Percentiles rank a stretch among this genome's conserved stretches.
Conservation (phyloP, 2,329 filamentous ascomycete species). For the Pyricularia grisea region DNA sequence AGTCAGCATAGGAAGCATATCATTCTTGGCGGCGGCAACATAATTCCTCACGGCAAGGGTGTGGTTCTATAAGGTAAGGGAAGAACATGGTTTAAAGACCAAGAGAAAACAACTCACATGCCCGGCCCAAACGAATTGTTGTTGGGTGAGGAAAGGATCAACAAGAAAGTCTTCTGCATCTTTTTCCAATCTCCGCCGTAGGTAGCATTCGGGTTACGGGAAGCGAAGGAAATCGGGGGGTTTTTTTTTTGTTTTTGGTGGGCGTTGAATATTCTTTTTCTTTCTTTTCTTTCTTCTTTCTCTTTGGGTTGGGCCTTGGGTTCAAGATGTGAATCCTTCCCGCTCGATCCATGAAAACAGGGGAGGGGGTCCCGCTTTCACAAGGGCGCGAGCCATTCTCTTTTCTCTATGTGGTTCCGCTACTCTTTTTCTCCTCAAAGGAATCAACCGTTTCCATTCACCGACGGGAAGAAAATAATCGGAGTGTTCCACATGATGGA, state of each 20-base stretch:
- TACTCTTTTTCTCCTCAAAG: background rate
- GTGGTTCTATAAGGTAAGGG: no score
- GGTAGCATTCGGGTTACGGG: background rate
- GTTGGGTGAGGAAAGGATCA: background rate
- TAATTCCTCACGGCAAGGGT: no score
- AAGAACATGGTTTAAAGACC: background rate
- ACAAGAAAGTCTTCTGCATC: background rate
- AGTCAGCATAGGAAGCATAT: no score
- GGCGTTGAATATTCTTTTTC: no score
- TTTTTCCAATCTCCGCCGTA: background rate
- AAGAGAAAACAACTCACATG: background rate
- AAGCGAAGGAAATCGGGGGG: background rate
- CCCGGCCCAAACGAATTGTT: background rate
- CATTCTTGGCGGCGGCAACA: no score
- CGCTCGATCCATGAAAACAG: background rate
- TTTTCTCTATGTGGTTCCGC: background rate
- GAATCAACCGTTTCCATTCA: background rate
- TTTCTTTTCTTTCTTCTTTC: no score
- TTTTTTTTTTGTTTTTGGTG: background rate
- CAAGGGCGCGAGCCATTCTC: background rate
- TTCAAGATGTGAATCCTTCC: background rate
- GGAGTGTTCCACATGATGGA: background rate
- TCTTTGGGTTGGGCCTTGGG: no score
- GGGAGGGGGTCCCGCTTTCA: background rate
- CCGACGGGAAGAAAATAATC: background rate